Evolutionary conservation across 2,329 filamentous ascomycete genomes (phyloP).

Genomic region (Hypoxylon sp.): DNA sequence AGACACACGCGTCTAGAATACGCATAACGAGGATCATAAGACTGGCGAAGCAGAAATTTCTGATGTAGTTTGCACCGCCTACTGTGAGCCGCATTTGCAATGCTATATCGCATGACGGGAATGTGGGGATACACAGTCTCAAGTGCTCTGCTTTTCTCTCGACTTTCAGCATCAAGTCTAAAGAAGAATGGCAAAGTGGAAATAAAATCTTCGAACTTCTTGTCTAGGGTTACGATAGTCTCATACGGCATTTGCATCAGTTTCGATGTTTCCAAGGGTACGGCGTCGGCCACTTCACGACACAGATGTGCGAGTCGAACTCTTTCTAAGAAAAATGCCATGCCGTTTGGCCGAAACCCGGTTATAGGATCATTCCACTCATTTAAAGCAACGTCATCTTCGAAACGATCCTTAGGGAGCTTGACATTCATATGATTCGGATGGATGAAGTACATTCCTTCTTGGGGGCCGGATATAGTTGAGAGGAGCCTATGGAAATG

Average conservation of each 20-base stretch:
- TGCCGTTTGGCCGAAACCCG: conserved; percentile 32
- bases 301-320: conserved; percentile 42
- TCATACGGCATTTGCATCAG: conserved; percentile 40
- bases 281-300: conserved; percentile 39
- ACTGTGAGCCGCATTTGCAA: conserved; percentile 41
- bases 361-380: background rate
- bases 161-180: conserved; percentile 37
- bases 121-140: conserved; percentile 42
- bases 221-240: conserved; percentile 35
- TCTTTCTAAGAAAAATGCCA: conserved; percentile 42
- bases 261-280: conserved; percentile 38
- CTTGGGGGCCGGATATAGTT: conserved; percentile 45
- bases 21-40: conserved; percentile 33
- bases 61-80: conserved; percentile 45
- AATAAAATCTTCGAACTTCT: conserved; percentile 34
- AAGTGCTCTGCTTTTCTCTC: conserved; percentile 36
- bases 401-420: conserved; percentile 35
- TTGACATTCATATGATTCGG: conserved; percentile 40
- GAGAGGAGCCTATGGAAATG: conserved; percentile 39
- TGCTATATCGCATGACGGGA: conserved; percentile 44
- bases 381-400: conserved; percentile 29
- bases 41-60: conserved; percentile 41
- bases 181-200: conserved; percentile 39
- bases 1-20: conserved; percentile 41
- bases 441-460: conserved; percentile 46